These are phyloP conservation scores for Melastoma malabathricum DNA, from an alignment of 345 rosid genomes.

Conservation along the genomic window DNA sequence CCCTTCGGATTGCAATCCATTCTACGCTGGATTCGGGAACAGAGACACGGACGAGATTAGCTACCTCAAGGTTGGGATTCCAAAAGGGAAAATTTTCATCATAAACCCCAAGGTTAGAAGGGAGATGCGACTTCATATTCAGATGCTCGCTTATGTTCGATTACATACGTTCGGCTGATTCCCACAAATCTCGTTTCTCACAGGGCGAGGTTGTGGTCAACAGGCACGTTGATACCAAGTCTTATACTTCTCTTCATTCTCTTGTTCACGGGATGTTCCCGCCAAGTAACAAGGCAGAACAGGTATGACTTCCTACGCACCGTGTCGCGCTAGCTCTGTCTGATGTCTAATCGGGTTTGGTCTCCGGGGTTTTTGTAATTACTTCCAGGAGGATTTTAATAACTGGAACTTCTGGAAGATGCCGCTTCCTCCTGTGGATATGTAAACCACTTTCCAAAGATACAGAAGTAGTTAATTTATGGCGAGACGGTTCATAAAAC, in stretches of 20 bases:
- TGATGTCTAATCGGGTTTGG: slow-evolving; percentile 5
- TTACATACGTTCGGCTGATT: not conserved
- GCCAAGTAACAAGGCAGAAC: slow-evolving; percentile 35
- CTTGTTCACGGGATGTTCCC: slow-evolving; percentile 91
- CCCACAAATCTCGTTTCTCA: slow-evolving; percentile 1
- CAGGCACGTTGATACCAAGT: slow-evolving; percentile 55
- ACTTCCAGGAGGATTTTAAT: slow-evolving; percentile 78
- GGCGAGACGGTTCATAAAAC: no score
- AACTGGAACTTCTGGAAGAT: slow-evolving; percentile 90
- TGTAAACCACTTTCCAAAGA: slow-evolving; percentile 15
- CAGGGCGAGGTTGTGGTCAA: slow-evolving; percentile 91
- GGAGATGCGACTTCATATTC: not conserved
- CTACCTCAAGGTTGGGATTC: slow-evolving; percentile 90
- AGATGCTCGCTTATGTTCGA: not conserved
- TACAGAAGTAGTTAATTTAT: not conserved
- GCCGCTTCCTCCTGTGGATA: slow-evolving; percentile 39
- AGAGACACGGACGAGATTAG: slow-evolving; percentile 95
- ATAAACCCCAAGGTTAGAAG: slow-evolving; percentile 82
- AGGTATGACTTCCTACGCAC: slow-evolving; percentile 24
- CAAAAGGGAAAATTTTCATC: slow-evolving; percentile 80
- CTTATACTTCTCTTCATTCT: slow-evolving; percentile 63
- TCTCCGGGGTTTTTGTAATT: slow-evolving; percentile 1
- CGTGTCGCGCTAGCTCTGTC: not conserved
- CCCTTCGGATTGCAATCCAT: slow-evolving; percentile 79
- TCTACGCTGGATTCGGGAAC: slow-evolving; percentile 98